A percentile compares a stretch with the other conserved stretches of the same genome.
Conservation (phyloP, 129 eudicot species). For the Erigeron canadensis region DNA sequence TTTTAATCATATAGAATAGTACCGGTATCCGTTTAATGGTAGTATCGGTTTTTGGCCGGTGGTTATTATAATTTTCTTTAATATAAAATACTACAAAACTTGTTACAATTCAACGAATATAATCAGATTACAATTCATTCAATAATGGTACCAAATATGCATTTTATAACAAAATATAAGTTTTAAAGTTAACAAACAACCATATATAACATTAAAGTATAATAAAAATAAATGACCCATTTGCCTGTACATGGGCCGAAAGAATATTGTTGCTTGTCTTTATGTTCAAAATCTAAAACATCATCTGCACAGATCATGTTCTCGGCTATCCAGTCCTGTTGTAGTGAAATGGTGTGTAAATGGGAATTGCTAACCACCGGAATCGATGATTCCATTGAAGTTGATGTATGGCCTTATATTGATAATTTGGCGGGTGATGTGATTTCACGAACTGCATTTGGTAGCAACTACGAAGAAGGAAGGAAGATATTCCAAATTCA, state of each 20-base stretch:
- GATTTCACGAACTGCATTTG: constrained; percentile 38
- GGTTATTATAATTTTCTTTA: no score
- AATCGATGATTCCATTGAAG: constrained; percentile 26
- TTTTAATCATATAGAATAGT: no score
- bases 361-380: constrained; percentile 35
- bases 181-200: no score
- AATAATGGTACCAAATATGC: no score
- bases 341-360: constrained; percentile 40
- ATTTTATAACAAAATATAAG: no score
- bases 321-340: constrained; percentile 39
- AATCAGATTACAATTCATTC: no score
- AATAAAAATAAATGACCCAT: no score
- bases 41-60: no score
- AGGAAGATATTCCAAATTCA: constrained; percentile 26
- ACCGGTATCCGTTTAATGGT: no score
- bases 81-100: no score
- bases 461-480: constrained; percentile 34
- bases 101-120: no score
- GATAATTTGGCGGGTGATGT: constrained; percentile 32
- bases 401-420: constrained; percentile 36
- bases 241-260: background rate
- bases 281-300: background rate
- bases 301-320: constrained; percentile 15
- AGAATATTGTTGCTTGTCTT: background rate
- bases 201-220: no score